A percentile compares a stretch with the other conserved stretches of the same genome.
phyloP scores from a whole-genome alignment of 2,329 filamentous ascomycete genomes.

The Fragosphaeria purpurea region DNA sequence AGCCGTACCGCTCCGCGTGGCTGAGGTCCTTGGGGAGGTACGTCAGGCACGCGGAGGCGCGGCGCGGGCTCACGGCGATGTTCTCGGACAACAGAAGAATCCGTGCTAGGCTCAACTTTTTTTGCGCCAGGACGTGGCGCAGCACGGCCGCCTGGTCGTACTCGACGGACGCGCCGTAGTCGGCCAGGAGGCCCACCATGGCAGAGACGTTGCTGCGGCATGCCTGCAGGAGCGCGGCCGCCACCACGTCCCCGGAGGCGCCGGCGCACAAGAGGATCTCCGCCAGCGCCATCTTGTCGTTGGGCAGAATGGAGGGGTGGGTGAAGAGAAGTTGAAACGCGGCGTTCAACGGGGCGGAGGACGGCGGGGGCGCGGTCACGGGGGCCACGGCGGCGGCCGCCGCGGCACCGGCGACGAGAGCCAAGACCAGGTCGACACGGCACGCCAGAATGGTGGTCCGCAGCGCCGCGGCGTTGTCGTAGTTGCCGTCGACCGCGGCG shows the following conservation, averaged over 20 bases:
- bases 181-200: conserved; percentile 43
- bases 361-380: conserved; percentile 42
- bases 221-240: conserved; percentile 37
- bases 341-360: conserved; percentile 35
- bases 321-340: conserved; percentile 39
- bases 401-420: conserved; percentile 44
- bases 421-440: conserved; percentile 43
- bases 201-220: conserved; percentile 41
- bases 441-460: conserved; percentile 38
- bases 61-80: conserved; percentile 30
- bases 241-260: conserved; percentile 40
- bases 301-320: conserved; percentile 34
- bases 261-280: conserved; percentile 50
- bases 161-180: conserved; percentile 44
- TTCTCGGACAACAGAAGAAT: conserved; percentile 36
- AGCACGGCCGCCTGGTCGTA: conserved; percentile 40
- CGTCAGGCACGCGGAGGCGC: conserved; percentile 41
- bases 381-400: too few species aligned
- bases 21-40: conserved; percentile 41
- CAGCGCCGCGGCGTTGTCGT: conserved; percentile 41
- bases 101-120: conserved; percentile 35
- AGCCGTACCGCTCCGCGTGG: conserved; percentile 32
- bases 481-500: conserved; percentile 43
- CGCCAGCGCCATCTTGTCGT: conserved; percentile 40
- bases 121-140: conserved; percentile 36